Conservation (phyloP, 495 filamentous ascomycete species). For the Talaromyces trachyspermus region DNA sequence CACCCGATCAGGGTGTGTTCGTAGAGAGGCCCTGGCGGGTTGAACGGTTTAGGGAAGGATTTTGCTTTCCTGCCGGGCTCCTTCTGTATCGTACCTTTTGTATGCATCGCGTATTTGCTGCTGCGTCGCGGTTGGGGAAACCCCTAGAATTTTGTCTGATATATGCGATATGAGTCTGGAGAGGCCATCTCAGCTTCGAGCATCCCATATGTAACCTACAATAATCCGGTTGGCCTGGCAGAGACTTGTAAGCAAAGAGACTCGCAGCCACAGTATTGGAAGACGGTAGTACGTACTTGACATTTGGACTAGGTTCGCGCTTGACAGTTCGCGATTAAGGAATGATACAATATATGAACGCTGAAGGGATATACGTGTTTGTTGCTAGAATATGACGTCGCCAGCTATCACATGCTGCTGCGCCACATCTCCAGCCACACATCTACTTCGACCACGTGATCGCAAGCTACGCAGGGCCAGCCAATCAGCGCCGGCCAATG, state of each 20-base stretch:
- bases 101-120: conserved; percentile 92
- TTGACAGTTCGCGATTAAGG: too few species aligned
- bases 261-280: neutral
- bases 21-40: conserved; percentile 69
- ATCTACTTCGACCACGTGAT: neutral
- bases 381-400: conserved; percentile 4
- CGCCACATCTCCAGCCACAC: conserved; percentile 7
- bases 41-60: neutral
- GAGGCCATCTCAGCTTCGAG: too few species aligned
- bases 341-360: too few species aligned
- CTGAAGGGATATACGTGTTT: too few species aligned
- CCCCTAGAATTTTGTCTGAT: conserved; percentile 59
- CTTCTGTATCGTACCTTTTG: conserved; percentile 78
- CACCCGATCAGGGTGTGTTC: conserved; percentile 91
- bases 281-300: neutral
- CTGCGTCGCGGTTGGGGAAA: conserved; percentile 64
- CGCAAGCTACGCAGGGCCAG: neutral
- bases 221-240: conserved; percentile 23
- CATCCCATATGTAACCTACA: conserved; percentile 26
- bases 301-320: too few species aligned
- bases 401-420: conserved; percentile 2
- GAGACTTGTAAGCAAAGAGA: neutral
- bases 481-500: neutral
- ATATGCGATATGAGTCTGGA: neutral
- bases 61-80: neutral